Evolutionary conservation across 2,329 filamentous ascomycete species (phyloP).

Genomic region (Aphanocladium album): DNA sequence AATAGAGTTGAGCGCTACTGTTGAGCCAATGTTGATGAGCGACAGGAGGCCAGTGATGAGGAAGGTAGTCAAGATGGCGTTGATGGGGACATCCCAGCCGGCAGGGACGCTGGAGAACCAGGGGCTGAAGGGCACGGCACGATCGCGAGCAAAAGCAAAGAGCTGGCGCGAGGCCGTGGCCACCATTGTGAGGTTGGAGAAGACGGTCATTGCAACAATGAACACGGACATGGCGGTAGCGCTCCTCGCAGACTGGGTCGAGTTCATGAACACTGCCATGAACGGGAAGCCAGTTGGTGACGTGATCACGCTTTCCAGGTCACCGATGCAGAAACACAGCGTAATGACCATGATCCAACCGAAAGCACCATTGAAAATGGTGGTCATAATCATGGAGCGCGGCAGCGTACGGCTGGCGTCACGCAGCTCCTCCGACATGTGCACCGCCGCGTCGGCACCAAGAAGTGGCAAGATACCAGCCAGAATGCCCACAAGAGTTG

Average conservation of each 20-base stretch:
- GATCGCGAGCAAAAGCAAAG: constrained; percentile 30
- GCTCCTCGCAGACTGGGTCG: constrained; percentile 17
- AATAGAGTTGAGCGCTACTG: constrained; percentile 48
- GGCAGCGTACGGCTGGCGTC: constrained; percentile 28
- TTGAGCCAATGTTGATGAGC: constrained; percentile 48
- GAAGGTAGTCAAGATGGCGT: constrained; percentile 28
- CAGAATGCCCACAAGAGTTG: constrained; percentile 34
- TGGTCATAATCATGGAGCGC: constrained; percentile 27
- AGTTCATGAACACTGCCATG: constrained; percentile 26
- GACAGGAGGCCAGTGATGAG: constrained; percentile 38
- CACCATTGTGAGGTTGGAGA: constrained; percentile 23
- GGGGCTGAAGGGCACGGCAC: constrained; percentile 21
- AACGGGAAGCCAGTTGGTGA: constrained; percentile 23
- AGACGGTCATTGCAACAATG: constrained; percentile 22
- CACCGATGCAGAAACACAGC: constrained; percentile 29
- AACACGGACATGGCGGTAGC: constrained; percentile 24
- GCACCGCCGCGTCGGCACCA: constrained; percentile 26
- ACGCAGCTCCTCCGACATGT: constrained; percentile 33
- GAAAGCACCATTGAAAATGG: constrained; percentile 27
- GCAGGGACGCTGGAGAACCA: constrained; percentile 14
- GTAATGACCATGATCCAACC: constrained; percentile 33
- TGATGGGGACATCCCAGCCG: constrained; percentile 16
- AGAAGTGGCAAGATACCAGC: constrained; percentile 31
- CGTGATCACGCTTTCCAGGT: constrained; percentile 19
- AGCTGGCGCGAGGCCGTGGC: constrained; percentile 27